phyloP scores from a whole-genome alignment of 768 basidiomycete species.

The Leccinum obscurum region DNA sequence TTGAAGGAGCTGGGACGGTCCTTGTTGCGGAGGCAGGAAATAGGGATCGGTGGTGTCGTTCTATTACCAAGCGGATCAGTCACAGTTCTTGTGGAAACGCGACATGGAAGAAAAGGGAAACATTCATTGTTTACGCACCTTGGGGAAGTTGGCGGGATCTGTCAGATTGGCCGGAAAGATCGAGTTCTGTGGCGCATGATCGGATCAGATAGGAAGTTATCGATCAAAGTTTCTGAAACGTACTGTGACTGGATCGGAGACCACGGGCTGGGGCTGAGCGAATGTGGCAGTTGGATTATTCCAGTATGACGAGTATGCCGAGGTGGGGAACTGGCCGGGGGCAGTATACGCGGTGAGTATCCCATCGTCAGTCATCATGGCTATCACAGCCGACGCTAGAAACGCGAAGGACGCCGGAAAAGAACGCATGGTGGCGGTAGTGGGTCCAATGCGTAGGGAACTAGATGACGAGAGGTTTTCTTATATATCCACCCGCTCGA shows the following conservation, averaged over 20 bases:
- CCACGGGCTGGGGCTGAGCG: conserved; percentile 67
- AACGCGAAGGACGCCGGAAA: conserved; percentile 12
- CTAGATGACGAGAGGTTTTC: neutral
- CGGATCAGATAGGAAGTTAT: neutral
- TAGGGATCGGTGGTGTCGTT: conserved; percentile 47
- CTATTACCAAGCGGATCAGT: conserved; percentile 18
- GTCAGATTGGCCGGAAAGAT: conserved; percentile 61
- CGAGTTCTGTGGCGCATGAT: conserved; percentile 40
- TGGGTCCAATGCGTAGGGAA: neutral
- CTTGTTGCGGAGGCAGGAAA: conserved; percentile 39
- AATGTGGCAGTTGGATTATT: conserved; percentile 69
- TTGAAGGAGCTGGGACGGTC: conserved; percentile 36
- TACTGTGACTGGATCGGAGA: conserved; percentile 68
- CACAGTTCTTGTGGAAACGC: neutral
- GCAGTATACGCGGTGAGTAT: conserved; percentile 49
- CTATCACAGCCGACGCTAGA: conserved; percentile 11
- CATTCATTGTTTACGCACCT: conserved; percentile 24
- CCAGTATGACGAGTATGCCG: conserved; percentile 60
- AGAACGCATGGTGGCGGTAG: conserved; percentile 15
- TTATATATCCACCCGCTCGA: conserved; percentile 6
- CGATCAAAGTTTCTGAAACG: conserved; percentile 15
- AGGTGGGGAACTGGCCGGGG: conserved; percentile 63
- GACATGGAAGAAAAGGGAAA: neutral
- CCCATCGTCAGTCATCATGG: conserved; percentile 9
- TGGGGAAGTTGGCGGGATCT: conserved; percentile 58